These are phyloP conservation scores for Blastobotrys apis DNA, from an alignment of 1,139 yeast species.

Conservation along the genomic window DNA sequence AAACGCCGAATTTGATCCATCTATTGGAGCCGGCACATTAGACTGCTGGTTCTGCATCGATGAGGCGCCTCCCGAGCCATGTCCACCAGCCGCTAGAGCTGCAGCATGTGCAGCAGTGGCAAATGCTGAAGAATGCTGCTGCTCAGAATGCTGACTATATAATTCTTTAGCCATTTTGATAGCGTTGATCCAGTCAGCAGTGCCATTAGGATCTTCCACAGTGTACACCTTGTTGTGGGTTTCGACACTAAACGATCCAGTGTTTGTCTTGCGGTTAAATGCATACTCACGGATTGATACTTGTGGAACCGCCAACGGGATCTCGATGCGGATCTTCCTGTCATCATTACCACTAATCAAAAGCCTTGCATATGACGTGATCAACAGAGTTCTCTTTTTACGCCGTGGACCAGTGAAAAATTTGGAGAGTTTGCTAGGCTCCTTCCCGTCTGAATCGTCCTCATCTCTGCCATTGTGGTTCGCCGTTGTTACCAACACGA, in stretches of 20 bases:
- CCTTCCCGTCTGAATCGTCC: constrained; percentile 26
- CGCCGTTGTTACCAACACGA: constrained; percentile 31
- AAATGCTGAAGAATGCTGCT: constrained; percentile 25
- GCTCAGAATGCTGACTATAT: constrained; percentile 28
- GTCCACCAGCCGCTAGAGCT: constrained; percentile 25
- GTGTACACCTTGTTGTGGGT: constrained; percentile 35
- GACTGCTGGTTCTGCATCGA: constrained; percentile 3
- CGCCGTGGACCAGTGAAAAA: constrained; percentile 30
- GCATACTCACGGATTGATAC: constrained; percentile 34
- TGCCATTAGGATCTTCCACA: constrained; percentile 35
- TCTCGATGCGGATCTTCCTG: constrained; percentile 31
- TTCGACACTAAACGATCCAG: constrained; percentile 33
- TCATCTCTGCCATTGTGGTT: constrained; percentile 16
- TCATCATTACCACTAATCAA: constrained; percentile 31
- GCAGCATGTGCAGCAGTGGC: constrained; percentile 39
- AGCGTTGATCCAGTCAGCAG: constrained; percentile 34
- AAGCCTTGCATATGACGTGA: constrained; percentile 37
- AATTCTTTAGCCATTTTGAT: constrained; percentile 30
- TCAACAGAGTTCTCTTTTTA: constrained; percentile 32
- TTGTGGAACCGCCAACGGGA: constrained; percentile 34
- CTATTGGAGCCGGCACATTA: constrained; percentile 15
- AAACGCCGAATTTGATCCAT: constrained; percentile 21
- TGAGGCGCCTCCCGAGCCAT: not conserved
- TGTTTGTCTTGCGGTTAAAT: constrained; percentile 28
- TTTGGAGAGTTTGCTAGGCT: constrained; percentile 30